Percentiles rank a stretch among this genome's conserved stretches.
Conservation (phyloP, 768 basidiomycete species). For the Tulasnella calospora region DNA sequence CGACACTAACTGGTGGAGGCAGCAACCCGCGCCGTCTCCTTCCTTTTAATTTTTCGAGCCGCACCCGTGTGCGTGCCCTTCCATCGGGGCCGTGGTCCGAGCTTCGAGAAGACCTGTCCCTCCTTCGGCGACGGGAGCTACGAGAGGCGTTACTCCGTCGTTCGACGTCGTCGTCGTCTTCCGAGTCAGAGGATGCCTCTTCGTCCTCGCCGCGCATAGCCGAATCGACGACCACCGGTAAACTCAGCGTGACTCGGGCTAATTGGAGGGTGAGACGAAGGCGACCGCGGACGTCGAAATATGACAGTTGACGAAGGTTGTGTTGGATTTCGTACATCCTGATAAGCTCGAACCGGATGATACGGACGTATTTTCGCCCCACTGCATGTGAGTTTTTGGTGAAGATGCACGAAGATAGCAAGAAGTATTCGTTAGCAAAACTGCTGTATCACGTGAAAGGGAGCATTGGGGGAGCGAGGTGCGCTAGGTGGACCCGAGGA, state of each 20-base stretch:
- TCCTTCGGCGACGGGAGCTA: background rate
- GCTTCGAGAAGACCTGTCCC: background rate
- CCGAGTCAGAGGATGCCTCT: conserved; percentile 5
- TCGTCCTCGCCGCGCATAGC: conserved; percentile 49
- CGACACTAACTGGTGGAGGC: conserved; percentile 23
- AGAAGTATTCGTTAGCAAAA: background rate
- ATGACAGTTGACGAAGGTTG: conserved; percentile 67
- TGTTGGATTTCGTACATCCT: conserved; percentile 78
- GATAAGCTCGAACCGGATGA: conserved; percentile 66
- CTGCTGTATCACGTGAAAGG: conserved; percentile 33
- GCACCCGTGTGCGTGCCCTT: conserved; percentile 5
- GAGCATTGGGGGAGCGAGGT: conserved; percentile 2
- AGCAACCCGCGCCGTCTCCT: conserved; percentile 22
- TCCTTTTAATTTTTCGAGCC: conserved; percentile 24
- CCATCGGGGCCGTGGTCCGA: conserved; percentile 20
- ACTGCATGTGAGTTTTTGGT: conserved; percentile 23
- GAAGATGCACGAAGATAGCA: background rate
- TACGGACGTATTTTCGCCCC: conserved; percentile 65
- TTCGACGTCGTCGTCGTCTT: background rate
- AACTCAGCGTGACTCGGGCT: conserved; percentile 66
- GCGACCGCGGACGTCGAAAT: conserved; percentile 71
- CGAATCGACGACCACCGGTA: conserved; percentile 68
- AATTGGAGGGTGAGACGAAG: conserved; percentile 72
- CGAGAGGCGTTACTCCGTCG: background rate
- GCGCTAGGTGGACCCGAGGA: background rate